Evolutionary conservation across 768 basidiomycete genomes (phyloP).

Genomic region (Sarcodon sp.): DNA sequence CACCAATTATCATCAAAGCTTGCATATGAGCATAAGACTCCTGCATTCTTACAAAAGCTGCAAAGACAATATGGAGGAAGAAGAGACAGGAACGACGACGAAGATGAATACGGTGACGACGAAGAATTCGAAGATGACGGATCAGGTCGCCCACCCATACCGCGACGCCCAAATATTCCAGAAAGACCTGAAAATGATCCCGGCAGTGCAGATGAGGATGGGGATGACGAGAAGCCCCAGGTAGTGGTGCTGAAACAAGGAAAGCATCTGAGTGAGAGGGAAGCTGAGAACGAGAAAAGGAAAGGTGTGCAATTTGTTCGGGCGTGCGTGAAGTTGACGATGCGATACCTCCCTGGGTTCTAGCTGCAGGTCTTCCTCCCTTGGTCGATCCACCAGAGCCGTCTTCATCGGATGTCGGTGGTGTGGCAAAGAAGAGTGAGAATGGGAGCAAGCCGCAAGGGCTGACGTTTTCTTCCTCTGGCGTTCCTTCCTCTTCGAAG

Average conservation of each 20-base stretch:
- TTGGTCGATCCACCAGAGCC: conserved; percentile 23
- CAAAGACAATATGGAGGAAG: conserved; percentile 49
- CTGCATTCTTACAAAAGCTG: conserved; percentile 53
- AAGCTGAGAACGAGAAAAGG: conserved; percentile 67
- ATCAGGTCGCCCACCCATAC: conserved; percentile 62
- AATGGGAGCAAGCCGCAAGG: conserved; percentile 9
- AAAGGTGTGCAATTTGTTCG: conserved; percentile 35
- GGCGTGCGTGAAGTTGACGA: conserved; percentile 1
- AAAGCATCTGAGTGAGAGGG: conserved; percentile 69
- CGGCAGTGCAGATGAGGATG: conserved; percentile 56
- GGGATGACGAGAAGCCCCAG: conserved; percentile 71
- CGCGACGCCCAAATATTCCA: conserved; percentile 49
- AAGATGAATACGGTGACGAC: conserved; percentile 36
- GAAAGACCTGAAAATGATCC: conserved; percentile 53
- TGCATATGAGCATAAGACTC: conserved; percentile 45
- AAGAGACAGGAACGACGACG: conserved; percentile 18
- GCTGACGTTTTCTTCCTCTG: conserved; percentile 28
- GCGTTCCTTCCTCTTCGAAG: conserved; percentile 9
- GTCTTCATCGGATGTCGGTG: background rate
- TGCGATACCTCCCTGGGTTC: background rate
- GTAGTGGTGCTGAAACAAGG: conserved; percentile 83
- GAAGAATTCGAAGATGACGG: conserved; percentile 50
- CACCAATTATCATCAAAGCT: conserved; percentile 64
- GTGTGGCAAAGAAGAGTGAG: conserved; percentile 1
- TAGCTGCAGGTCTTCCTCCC: conserved; percentile 51